Base-by-base conservation (phyloP, 495 filamentous ascomycete species). In the Aspergillus conjunctus region DNA sequence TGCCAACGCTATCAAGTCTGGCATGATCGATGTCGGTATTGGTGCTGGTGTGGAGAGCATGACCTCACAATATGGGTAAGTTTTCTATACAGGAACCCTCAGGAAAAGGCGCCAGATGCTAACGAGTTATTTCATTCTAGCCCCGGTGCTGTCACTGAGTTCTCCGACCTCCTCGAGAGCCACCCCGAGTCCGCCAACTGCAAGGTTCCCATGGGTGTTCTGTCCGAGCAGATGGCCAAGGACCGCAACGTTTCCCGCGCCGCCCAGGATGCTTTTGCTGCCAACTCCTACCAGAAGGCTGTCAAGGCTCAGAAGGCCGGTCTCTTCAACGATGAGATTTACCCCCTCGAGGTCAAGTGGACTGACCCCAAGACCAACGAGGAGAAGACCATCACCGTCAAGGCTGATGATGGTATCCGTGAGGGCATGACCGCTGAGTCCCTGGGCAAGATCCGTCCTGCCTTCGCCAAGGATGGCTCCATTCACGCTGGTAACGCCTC, bases 11-110 rank as follows among this genome's bases (percentile, higher is more conserved):
- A 92, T 98, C 70, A 80, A 81, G 62, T 70, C 85, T 5, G 95
- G 91, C 52, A 95, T 96, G 91, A 98, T 98, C 68, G 93, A 98
- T 51, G 76, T 98, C 60, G 94, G 94, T 64, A 87, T 98, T 65
- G 94, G 93, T 56, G 92, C 93, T 5, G 94, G 94, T 70, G 93
- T 97, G n/a, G 94, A 98, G 87, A 92, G 88, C 79, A 98, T 98
- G 94, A 89, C 85, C 71, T 81, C 80, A 56, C 90, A 98, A 69
- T 97, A 97, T 71, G 93, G 92, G 85, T 89, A 79, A 67, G 84
- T 54, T n/a, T 22, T 32, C 21, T 5, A n/a, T 7, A 11, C 43
- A 14, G 54, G 43, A 9, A 21, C 6, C 37, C 17, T 26, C n/a
- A 12, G 55, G n/a, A 18, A 0, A 18, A 18, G 18, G 10, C 26